These are phyloP conservation scores for Mycena rebaudengoi DNA, from an alignment of 768 basidiomycete species.

Conservation along the genomic window DNA sequence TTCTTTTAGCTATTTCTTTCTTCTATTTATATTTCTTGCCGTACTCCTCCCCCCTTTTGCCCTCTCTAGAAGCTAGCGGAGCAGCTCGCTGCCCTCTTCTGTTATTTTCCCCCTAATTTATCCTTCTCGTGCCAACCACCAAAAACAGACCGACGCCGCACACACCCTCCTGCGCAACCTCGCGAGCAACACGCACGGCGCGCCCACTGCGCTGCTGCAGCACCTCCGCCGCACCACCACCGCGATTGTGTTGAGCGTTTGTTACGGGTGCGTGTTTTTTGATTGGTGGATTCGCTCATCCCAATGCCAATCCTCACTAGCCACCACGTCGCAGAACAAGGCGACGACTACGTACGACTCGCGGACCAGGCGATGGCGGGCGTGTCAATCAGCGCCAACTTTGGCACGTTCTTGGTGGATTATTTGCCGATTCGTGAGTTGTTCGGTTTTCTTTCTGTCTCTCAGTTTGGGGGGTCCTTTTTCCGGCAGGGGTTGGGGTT, in stretches of 20 bases:
- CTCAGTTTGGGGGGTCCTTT: too few relatives aligned
- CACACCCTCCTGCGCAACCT: slow-evolving; percentile 42
- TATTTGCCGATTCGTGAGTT: slow-evolving; percentile 7
- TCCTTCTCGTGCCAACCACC: too few relatives aligned
- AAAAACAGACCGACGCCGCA: slow-evolving; percentile 38
- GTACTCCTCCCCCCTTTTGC: too few relatives aligned
- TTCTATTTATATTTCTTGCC: too few relatives aligned
- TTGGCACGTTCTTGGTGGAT: slow-evolving; percentile 31
- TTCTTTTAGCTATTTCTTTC: too few relatives aligned
- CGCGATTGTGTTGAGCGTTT: slow-evolving; percentile 22
- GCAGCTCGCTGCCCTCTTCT: too few relatives aligned
- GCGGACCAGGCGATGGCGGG: slow-evolving; percentile 32
- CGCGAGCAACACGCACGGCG: neutral
- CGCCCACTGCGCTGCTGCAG: neutral
- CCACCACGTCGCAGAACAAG: slow-evolving; percentile 27
- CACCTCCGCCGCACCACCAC: slow-evolving; percentile 14
- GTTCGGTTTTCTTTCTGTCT: neutral
- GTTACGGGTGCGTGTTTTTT: slow-evolving; percentile 26
- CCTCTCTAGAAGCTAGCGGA: too few relatives aligned
- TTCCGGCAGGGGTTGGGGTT: too few relatives aligned
- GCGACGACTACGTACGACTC: slow-evolving; percentile 32
- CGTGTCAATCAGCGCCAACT: slow-evolving; percentile 16
- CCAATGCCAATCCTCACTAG: too few relatives aligned
- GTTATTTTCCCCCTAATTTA: too few relatives aligned
- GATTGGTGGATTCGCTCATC: too few relatives aligned